These are phyloP conservation scores for Wickerhamiella hasegawae DNA, from an alignment of 805 yeast species.

Conservation along the genomic window DNA sequence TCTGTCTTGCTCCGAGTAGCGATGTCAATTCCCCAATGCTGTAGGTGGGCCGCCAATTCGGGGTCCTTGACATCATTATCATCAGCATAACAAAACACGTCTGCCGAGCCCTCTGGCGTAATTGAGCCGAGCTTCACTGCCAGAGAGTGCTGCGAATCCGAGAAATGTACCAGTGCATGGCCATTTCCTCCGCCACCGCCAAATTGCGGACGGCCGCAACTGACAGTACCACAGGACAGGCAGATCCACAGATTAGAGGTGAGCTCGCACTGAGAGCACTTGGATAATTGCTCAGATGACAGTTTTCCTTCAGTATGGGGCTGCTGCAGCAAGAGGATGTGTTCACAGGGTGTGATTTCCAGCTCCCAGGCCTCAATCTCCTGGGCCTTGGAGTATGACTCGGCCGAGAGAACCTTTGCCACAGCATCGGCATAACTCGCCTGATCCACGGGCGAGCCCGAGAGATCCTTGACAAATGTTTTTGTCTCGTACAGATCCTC, in stretches of 20 bases:
- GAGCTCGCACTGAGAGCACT: constrained; percentile 29
- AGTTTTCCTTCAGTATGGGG: constrained; percentile 4
- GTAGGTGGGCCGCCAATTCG: constrained; percentile 30
- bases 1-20: constrained; percentile 52
- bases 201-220: constrained; percentile 90
- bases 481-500: constrained; percentile 41
- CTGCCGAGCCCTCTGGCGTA: constrained; percentile 55
- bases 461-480: constrained; percentile 27
- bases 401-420: constrained; percentile 34
- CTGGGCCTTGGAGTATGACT: constrained; percentile 42
- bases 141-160: constrained; percentile 47
- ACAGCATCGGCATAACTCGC: constrained; percentile 20
- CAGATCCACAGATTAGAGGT: constrained; percentile 83
- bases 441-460: constrained; percentile 18
- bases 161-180: constrained; percentile 68
- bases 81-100: constrained; percentile 77
- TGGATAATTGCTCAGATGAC: constrained; percentile 10
- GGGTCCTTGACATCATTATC: constrained; percentile 80
- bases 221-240: constrained; percentile 73
- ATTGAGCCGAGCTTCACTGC: constrained; percentile 87
- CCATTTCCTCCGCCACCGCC: constrained; percentile 92
- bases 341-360: constrained; percentile 67
- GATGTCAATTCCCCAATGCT: constrained; percentile 51
- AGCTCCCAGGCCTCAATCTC: constrained; percentile 88
- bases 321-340: constrained; percentile 43